These are phyloP conservation scores for Brettanomyces nanus DNA, from an alignment of 805 yeast species.

Conservation along the genomic window DNA sequence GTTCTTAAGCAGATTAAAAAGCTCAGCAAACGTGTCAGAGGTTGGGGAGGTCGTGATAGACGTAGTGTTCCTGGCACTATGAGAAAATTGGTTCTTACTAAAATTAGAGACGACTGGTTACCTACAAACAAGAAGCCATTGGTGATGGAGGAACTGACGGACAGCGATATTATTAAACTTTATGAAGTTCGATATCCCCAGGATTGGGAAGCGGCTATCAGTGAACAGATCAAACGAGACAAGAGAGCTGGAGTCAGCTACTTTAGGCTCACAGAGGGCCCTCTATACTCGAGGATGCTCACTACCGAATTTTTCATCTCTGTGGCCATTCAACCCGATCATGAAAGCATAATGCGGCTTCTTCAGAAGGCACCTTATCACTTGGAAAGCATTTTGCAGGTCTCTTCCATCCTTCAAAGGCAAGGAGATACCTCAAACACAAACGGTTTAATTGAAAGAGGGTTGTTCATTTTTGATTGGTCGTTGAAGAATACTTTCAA, in stretches of 20 bases:
- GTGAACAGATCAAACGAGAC: slow-evolving; percentile 30
- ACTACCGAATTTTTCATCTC: slow-evolving; percentile 45
- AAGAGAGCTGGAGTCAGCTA: slow-evolving; percentile 41
- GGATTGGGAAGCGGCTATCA: slow-evolving; percentile 45
- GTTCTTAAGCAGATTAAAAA: slow-evolving; percentile 55
- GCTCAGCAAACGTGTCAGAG: slow-evolving; percentile 50
- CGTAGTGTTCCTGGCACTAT: slow-evolving; percentile 66
- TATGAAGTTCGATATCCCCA: slow-evolving; percentile 22
- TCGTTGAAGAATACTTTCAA: slow-evolving; percentile 54
- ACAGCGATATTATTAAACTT: slow-evolving; percentile 31
- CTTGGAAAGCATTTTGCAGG: slow-evolving; percentile 70
- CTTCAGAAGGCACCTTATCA: slow-evolving; percentile 64
- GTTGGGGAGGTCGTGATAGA: slow-evolving; percentile 81
- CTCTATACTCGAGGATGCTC: slow-evolving; percentile 24
- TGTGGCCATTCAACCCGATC: slow-evolving; percentile 69
- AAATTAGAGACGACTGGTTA: slow-evolving; percentile 72
- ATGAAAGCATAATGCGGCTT: slow-evolving; percentile 55
- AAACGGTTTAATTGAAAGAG: slow-evolving; percentile 67
- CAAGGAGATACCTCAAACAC: slow-evolving; percentile 72
- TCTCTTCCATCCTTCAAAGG: slow-evolving; percentile 61
- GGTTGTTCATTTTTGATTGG: slow-evolving; percentile 73
- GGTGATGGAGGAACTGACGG: slow-evolving; percentile 31
- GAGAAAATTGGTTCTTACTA: slow-evolving; percentile 58
- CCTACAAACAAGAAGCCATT: slow-evolving; percentile 61
- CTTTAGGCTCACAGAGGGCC: slow-evolving; percentile 41